A percentile compares a stretch with the other conserved stretches of the same genome.
These are phyloP conservation scores for Neoarthrinium moseri DNA, from an alignment of 2,329 filamentous ascomycete species.

Conservation along the genomic window DNA sequence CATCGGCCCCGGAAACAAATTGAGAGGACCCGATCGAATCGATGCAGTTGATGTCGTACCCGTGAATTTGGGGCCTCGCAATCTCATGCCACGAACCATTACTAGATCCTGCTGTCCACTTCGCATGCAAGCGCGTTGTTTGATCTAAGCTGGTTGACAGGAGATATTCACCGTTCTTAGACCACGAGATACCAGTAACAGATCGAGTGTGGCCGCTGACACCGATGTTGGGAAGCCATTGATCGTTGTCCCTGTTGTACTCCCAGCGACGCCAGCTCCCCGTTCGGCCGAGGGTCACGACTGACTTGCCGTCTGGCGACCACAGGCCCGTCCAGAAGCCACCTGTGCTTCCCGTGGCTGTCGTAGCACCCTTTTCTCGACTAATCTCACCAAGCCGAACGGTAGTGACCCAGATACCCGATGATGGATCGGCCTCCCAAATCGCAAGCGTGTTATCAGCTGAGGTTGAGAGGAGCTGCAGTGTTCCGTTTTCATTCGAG, in stretches of 20 bases:
- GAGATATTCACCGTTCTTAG: constrained; percentile 76
- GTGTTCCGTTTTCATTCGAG: constrained; percentile 45
- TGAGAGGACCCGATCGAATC: constrained; percentile 69
- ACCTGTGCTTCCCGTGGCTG: constrained; percentile 91
- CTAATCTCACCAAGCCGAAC: constrained; percentile 91
- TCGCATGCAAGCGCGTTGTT: constrained; percentile 82
- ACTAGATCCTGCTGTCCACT: constrained; percentile 60
- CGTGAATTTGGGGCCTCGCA: constrained; percentile 92
- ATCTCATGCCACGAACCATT: constrained; percentile 85
- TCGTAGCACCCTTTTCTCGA: constrained; percentile 91
- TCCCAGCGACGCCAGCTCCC: constrained; percentile 92
- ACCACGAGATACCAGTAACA: constrained; percentile 82
- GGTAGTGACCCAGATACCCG: constrained; percentile 87
- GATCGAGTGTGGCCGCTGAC: constrained; percentile 82
- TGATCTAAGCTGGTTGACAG: constrained; percentile 90
- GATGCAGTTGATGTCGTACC: constrained; percentile 96
- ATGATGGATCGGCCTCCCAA: constrained; percentile 81
- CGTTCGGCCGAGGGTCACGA: constrained; percentile 83
- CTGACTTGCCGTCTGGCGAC: constrained; percentile 72
- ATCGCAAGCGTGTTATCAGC: constrained; percentile 94
- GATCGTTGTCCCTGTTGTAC: constrained; percentile 56
- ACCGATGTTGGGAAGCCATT: constrained; percentile 75
- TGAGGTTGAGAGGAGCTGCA: constrained; percentile 82
- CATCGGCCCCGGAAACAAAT: constrained; percentile 93
- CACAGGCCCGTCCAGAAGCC: constrained; percentile 97